Evolutionary conservation across 2,329 filamentous ascomycete genomes (phyloP).

Genomic region (Pestalotiopsis sp.): DNA sequence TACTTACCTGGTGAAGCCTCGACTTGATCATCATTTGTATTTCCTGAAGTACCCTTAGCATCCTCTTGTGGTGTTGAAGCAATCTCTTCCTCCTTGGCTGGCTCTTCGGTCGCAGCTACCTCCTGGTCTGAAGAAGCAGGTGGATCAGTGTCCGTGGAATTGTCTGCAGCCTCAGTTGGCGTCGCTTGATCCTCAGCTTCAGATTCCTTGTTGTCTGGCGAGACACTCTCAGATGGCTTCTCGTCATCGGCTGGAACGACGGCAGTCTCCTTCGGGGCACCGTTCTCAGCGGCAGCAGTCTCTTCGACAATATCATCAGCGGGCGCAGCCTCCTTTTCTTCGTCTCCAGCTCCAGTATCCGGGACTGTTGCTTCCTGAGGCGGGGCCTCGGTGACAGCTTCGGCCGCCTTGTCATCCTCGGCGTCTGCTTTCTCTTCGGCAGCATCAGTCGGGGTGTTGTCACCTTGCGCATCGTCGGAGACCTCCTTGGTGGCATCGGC

Average conservation of each 20-base stretch:
- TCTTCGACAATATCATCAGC: background rate
- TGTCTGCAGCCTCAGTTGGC: background rate
- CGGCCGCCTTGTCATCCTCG: background rate
- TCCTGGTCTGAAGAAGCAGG: background rate
- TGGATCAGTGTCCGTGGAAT: background rate
- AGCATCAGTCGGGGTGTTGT: background rate
- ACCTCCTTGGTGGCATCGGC: background rate
- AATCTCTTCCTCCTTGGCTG: background rate
- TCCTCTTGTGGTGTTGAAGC: background rate
- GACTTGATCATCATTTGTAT: background rate
- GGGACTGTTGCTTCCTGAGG: background rate
- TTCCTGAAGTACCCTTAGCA: background rate
- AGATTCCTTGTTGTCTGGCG: background rate
- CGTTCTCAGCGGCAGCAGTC: background rate
- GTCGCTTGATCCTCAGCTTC: background rate
- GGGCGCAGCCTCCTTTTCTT: background rate
- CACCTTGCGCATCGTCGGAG: background rate
- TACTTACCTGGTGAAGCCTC: background rate
- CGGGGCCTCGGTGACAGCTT: background rate
- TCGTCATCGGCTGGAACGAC: background rate
- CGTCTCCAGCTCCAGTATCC: background rate
- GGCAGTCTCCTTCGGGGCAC: background rate
- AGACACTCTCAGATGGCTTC: background rate
- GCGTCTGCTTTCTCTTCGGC: background rate
- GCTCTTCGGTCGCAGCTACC: background rate